Percentiles rank a stretch among this genome's conserved stretches.
Evolutionary conservation across 1,139 yeast species (phyloP).

Genomic region (Yamadazyma taylorii): DNA sequence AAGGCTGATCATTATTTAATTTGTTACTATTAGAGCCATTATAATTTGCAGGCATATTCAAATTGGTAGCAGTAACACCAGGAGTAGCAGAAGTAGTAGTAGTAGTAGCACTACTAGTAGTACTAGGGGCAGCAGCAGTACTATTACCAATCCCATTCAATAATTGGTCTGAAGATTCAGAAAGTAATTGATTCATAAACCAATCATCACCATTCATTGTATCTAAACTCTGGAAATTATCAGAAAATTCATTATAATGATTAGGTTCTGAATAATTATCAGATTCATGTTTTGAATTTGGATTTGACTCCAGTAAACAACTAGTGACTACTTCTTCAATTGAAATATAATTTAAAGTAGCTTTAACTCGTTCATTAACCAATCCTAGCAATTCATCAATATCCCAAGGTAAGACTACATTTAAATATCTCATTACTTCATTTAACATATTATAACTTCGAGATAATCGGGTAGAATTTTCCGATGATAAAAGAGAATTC

Average conservation of each 20-base stretch:
- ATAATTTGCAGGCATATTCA: too few relatives aligned
- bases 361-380: constrained; percentile 57
- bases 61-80: too few relatives aligned
- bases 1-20: background rate
- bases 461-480: constrained; percentile 10
- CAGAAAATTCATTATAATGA: background rate
- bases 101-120: too few relatives aligned
- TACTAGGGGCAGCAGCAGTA: background rate
- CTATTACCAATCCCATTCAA: background rate
- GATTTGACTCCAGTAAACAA: constrained; percentile 47
- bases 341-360: constrained; percentile 56
- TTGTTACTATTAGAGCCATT: too few relatives aligned
- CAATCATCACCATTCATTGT: constrained; percentile 12
- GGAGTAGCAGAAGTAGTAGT: too few relatives aligned
- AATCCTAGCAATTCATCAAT: constrained; percentile 54
- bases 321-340: constrained; percentile 64
- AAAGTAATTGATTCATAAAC: constrained; percentile 17
- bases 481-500: background rate
- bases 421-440: constrained; percentile 42
- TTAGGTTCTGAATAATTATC: background rate
- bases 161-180: background rate
- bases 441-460: constrained; percentile 38
- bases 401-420: constrained; percentile 60
- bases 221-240: background rate
- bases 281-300: background rate